Conservation (phyloP, 208 protist species). For the Novymonas esmeraldas region DNA sequence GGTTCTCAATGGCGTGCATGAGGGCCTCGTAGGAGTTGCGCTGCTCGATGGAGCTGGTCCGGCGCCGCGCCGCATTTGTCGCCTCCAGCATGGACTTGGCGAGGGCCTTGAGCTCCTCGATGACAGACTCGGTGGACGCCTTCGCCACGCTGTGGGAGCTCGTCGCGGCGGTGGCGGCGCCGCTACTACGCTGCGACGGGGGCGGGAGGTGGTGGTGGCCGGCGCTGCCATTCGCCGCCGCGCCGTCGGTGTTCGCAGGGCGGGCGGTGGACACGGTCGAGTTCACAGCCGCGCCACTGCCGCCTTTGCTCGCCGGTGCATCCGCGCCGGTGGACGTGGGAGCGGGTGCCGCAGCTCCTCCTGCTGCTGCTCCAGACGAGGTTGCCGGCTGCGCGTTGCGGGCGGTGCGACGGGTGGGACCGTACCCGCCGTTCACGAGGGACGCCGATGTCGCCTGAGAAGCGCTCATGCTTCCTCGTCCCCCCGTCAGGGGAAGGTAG, state of each 20-base stretch:
- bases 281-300: background rate
- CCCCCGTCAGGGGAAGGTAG: too few species aligned
- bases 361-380: background rate
- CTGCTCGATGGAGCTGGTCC: conserved; percentile 49
- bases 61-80: conserved; percentile 65
- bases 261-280: background rate
- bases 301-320: background rate
- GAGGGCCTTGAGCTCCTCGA: conserved; percentile 82
- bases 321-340: background rate
- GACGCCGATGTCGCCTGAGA: conserved; percentile 12
- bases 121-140: conserved; percentile 67
- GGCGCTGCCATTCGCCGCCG: background rate
- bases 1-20: conserved; percentile 61
- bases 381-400: conserved; percentile 5
- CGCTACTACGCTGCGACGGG: too few species aligned
- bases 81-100: conserved; percentile 88
- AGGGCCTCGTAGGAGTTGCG: conserved; percentile 72
- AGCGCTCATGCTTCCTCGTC: conserved; percentile 22
- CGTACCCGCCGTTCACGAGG: conserved; percentile 10
- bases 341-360: background rate
- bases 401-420: conserved; percentile 2
- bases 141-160: background rate
- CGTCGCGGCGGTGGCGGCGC: conserved; percentile 1
- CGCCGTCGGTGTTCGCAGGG: background rate
- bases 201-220: background rate